Percentiles rank a stretch among this genome's conserved stretches.
These are phyloP conservation scores for Oryza rufipogon DNA, from an alignment of 176 grass and related monocot genomes.

Conservation along the genomic window DNA sequence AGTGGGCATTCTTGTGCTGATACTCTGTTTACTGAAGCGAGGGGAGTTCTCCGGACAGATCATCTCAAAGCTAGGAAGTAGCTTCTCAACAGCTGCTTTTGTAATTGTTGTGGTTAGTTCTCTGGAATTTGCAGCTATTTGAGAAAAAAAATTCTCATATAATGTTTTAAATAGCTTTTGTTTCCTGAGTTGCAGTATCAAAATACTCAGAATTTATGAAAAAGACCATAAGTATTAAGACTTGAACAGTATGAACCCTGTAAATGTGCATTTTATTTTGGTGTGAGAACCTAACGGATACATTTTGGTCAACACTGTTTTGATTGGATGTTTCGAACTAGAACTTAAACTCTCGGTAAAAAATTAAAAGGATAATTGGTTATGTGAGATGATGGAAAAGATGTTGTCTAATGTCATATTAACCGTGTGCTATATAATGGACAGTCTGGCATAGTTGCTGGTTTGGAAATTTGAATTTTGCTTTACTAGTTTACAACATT, in stretches of 20 bases:
- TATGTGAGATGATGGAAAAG: no score
- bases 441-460: no score
- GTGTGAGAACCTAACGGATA: neutral
- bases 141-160: neutral
- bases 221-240: neutral
- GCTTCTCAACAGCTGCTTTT: conserved; percentile 75
- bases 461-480: no score
- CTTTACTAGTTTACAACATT: neutral
- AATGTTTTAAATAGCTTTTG: neutral
- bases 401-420: no score
- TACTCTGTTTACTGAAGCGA: conserved; percentile 67
- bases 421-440: no score
- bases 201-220: neutral
- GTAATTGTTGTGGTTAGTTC: conserved; percentile 72
- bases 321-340: neutral
- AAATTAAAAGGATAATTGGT: neutral
- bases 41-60: conserved; percentile 66
- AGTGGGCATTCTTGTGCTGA: conserved; percentile 66
- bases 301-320: neutral
- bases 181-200: neutral
- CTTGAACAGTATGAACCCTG: neutral
- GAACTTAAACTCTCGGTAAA: neutral
- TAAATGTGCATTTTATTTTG: neutral
- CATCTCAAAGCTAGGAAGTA: conserved; percentile 71
- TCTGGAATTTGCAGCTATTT: neutral